Conservation (phyloP, 495 filamentous ascomycete species). For the Penicillium macrosclerotiorum region DNA sequence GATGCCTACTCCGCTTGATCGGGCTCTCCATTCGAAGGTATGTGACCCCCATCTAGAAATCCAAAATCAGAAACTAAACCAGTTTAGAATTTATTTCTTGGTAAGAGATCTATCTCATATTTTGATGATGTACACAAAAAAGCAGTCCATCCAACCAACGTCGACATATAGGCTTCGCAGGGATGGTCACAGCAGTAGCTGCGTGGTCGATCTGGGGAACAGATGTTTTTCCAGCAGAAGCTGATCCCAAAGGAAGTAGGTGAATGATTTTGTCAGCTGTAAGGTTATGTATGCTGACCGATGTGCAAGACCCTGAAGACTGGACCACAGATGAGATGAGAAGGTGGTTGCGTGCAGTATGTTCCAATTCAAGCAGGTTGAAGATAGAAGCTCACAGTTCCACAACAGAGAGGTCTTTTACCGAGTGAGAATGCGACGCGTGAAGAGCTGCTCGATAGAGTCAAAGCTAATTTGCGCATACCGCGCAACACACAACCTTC, state of each 20-base stretch:
- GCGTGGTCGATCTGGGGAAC: constrained; percentile 81
- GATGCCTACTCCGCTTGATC: constrained; percentile 73
- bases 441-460: constrained; percentile 74
- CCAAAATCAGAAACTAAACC: constrained; percentile 11
- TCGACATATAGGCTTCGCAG: constrained; percentile 58
- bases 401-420: constrained; percentile 65
- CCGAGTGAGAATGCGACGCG: constrained; percentile 63
- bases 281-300: background rate
- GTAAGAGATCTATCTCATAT: constrained; percentile 32
- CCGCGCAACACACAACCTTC: constrained; percentile 36
- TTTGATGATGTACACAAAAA: background rate
- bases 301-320: constrained; percentile 57
- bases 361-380: constrained; percentile 19
- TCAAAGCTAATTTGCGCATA: constrained; percentile 72
- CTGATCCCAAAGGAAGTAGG: constrained; percentile 74
- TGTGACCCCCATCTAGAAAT: constrained; percentile 9
- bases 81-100: constrained; percentile 54
- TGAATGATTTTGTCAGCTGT: background rate
- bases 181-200: constrained; percentile 79
- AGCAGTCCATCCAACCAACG: constrained; percentile 10
- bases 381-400: constrained; percentile 8
- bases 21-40: constrained; percentile 77
- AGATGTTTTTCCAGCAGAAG: constrained; percentile 69
- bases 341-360: constrained; percentile 73
- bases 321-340: constrained; percentile 73